Evolutionary conservation across 2,329 filamentous ascomycete species (phyloP).

Genomic region (Colletotrichum sp.): DNA sequence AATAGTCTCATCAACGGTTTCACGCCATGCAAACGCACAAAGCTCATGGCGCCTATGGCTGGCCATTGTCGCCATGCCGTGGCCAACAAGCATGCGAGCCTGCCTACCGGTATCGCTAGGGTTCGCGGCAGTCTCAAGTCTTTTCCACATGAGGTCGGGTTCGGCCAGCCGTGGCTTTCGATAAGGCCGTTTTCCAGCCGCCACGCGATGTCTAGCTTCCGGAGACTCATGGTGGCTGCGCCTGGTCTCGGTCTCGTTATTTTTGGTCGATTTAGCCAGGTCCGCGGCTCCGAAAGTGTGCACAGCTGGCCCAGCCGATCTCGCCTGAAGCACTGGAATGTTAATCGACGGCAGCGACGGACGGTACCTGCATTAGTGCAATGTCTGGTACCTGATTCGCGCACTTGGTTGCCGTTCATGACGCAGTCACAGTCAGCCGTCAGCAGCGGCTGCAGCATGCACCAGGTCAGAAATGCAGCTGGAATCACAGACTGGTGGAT

Average conservation of each 20-base stretch:
- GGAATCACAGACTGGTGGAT: background rate
- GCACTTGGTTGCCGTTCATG: background rate
- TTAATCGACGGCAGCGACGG: background rate
- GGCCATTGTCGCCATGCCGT: conserved; percentile 1
- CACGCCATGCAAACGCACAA: conserved; percentile 6
- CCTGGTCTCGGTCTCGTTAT: background rate
- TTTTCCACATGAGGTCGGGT: background rate
- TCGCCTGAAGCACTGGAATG: background rate
- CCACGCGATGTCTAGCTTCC: background rate
- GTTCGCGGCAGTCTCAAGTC: background rate
- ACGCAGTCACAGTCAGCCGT: conserved; percentile 14
- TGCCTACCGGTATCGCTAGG: background rate
- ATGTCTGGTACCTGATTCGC: background rate
- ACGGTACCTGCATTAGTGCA: conserved; percentile 18
- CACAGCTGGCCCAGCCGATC: background rate
- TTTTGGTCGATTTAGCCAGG: background rate
- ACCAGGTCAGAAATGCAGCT: background rate
- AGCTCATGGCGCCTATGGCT: conserved; percentile 3
- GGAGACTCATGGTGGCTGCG: background rate
- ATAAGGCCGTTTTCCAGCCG: background rate
- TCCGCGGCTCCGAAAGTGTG: background rate
- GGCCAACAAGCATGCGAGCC: background rate
- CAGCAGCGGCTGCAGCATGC: background rate
- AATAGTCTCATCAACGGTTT: conserved; percentile 8
- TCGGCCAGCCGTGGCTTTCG: background rate